These are phyloP conservation scores for Pseudozyma flocculosa DNA, from an alignment of 1,284 basidiomycete species.

Conservation along the genomic window DNA sequence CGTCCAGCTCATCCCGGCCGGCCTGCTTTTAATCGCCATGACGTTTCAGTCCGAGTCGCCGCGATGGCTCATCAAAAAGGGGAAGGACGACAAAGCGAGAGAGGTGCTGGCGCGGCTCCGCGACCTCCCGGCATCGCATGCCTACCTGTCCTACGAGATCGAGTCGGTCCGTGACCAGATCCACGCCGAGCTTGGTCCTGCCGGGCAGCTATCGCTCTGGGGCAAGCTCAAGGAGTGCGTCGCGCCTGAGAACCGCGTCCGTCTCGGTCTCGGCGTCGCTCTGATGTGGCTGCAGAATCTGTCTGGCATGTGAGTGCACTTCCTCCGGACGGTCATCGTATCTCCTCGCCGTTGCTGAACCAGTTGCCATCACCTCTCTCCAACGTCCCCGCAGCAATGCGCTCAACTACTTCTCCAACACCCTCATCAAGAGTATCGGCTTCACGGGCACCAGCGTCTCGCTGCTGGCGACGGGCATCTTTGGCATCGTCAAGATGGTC, in stretches of 20 bases:
- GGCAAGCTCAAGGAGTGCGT: constrained; percentile 21
- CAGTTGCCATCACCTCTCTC: constrained; percentile 8
- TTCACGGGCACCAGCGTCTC: constrained; percentile 36
- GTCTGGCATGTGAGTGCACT: neutral
- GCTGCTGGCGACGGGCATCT: constrained; percentile 36
- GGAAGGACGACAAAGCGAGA: constrained; percentile 52
- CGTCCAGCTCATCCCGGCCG: constrained; percentile 64
- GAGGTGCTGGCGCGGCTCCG: constrained; percentile 43
- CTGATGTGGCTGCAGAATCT: neutral
- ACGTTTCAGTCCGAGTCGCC: constrained; percentile 66
- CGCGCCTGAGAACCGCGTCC: neutral
- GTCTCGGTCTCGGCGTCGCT: neutral
- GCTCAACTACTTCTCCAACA: constrained; percentile 41
- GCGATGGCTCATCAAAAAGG: constrained; percentile 66
- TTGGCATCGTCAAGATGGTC: constrained; percentile 35
- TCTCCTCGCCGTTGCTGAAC: constrained; percentile 32
- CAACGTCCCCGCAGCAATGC: constrained; percentile 39
- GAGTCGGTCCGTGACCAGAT: constrained; percentile 17
- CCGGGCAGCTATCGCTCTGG: constrained; percentile 1
- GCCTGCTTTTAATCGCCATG: constrained; percentile 55
- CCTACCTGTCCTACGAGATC: constrained; percentile 39
- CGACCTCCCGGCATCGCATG: constrained; percentile 41
- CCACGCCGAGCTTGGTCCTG: constrained; percentile 1
- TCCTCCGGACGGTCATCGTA: too few species aligned
- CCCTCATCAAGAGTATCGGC: constrained; percentile 48